phyloP scores from a whole-genome alignment of 164 flowering plant genomes.

The Chimonanthus praecox region DNA sequence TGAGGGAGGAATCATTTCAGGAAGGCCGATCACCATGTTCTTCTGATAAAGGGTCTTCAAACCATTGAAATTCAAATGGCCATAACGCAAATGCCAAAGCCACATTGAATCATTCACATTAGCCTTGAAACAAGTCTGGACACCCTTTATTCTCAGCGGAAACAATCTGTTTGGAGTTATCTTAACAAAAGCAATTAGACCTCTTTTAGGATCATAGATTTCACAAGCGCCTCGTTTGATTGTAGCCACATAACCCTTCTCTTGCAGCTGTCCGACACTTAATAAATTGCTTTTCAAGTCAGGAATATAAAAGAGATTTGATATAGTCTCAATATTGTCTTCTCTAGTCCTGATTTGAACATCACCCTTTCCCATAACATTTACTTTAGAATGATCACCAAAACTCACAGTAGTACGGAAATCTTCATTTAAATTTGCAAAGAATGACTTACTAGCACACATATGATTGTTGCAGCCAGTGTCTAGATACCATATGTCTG shows the following conservation, averaged over 20 bases:
- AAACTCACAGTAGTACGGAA: no score
- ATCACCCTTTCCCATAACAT: constrained; percentile 2
- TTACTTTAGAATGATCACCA: no score
- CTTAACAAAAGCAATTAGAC: not conserved
- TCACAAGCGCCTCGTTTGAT: not conserved
- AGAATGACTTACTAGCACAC: no score
- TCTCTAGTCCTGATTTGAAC: not conserved
- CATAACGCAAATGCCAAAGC: no score
- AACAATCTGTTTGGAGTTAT: not conserved
- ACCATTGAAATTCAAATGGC: no score
- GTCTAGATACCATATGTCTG: no score
- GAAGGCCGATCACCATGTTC: not conserved
- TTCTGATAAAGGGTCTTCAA: constrained; percentile 5
- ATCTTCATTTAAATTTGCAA: no score
- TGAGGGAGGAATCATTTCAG: not conserved
- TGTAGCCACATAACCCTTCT: not conserved
- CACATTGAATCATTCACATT: no score
- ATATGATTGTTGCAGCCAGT: no score
- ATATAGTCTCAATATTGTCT: constrained; percentile 2
- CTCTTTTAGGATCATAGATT: no score
- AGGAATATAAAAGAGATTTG: constrained; percentile 17
- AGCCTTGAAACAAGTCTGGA: not conserved
- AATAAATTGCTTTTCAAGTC: constrained; percentile 7
- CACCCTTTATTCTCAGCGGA: not conserved
- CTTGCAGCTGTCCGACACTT: constrained; percentile 11